Base-by-base conservation (phyloP, 1,284 basidiomycete genomes). In the Leccinum holopus region DNA sequence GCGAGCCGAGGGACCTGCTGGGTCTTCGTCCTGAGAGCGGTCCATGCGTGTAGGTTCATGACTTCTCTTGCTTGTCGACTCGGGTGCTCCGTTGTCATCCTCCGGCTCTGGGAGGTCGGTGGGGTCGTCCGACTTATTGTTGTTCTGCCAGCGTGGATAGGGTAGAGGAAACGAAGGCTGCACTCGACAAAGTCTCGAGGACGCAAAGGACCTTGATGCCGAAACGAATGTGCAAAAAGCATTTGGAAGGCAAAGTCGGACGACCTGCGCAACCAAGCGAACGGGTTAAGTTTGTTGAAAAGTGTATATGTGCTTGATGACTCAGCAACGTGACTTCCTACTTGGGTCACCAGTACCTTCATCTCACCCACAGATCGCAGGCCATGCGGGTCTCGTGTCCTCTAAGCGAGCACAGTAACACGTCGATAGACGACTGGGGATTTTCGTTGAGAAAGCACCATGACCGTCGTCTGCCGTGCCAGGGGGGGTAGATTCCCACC, bases 121-220 rank as follows among this genome's bases (percentile, higher is more conserved):
- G 18, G 66, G 64, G 57, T 73, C 67, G 44, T 64, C 60, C 25
- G 67, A 64, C 64, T 73, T 74, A 54, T 2, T n/a, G 51, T 58
- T 69, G 53, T 72, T 72, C 52, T 68, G 7, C 74, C 72, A 68
- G 28, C 75, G 73, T 7, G 75, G 75, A 47, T 70, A 25, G 53
- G 63, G 59, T 5, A 76, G 33, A 18, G 65, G 60, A 0, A 69
- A 67, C 1, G 74, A 73, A 37, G 65, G 65, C 39, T 65, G 72
- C 6, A 66, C 70, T 18, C 33, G 58, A 7, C 62, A 62, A 16
- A 57, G 37, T 16, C 58, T 65, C 2, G 70, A 75, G 2, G 67
- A 69, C 11, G 65, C 37, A 60, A 74, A 72, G 7, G 59, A 44
- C 51, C 71, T 67, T 60, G 41, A 58, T 41, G 64, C 32, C 68